These are phyloP conservation scores for Aspergillus melleus DNA, from an alignment of 2,329 filamentous ascomycete species.

Conservation along the genomic window DNA sequence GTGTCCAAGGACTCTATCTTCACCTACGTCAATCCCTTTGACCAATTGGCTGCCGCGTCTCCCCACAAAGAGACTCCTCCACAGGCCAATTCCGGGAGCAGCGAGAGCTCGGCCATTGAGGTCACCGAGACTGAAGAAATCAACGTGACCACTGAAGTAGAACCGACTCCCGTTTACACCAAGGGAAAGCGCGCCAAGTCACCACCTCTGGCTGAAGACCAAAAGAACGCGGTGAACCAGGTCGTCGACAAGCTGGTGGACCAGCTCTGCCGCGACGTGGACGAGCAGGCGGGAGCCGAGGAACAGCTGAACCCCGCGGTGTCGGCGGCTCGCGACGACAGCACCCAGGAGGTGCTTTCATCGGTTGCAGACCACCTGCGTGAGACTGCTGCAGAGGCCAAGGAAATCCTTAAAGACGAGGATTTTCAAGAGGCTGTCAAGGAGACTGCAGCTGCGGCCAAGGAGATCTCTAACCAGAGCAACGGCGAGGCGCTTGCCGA, in stretches of 20 bases:
- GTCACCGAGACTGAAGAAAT: conserved; percentile 23
- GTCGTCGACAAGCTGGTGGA: conserved; percentile 67
- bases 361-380: conserved; percentile 32
- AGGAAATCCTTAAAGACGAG: conserved; percentile 53
- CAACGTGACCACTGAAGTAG: conserved; percentile 22
- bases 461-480: conserved; percentile 53
- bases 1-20: conserved; percentile 54
- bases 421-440: conserved; percentile 57
- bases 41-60: conserved; percentile 66
- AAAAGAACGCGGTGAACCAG: conserved; percentile 69
- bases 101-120: conserved; percentile 40
- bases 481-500: conserved; percentile 66
- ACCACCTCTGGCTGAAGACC: conserved; percentile 31
- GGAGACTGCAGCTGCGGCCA: conserved; percentile 47
- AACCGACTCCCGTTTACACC: conserved; percentile 11
- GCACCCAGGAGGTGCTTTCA: conserved; percentile 37
- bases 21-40: conserved; percentile 72
- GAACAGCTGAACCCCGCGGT: conserved; percentile 46
- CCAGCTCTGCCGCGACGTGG: conserved; percentile 60
- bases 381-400: conserved; percentile 46
- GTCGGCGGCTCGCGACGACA: conserved; percentile 34
- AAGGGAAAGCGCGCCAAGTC: conserved; percentile 20
- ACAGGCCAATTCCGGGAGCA: conserved; percentile 43
- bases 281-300: conserved; percentile 58
- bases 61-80: conserved; percentile 59